A percentile compares a stretch with the other conserved stretches of the same genome.
phyloP scores from a whole-genome alignment of 2,329 filamentous ascomycete species.

The Cordyceps javanica region DNA sequence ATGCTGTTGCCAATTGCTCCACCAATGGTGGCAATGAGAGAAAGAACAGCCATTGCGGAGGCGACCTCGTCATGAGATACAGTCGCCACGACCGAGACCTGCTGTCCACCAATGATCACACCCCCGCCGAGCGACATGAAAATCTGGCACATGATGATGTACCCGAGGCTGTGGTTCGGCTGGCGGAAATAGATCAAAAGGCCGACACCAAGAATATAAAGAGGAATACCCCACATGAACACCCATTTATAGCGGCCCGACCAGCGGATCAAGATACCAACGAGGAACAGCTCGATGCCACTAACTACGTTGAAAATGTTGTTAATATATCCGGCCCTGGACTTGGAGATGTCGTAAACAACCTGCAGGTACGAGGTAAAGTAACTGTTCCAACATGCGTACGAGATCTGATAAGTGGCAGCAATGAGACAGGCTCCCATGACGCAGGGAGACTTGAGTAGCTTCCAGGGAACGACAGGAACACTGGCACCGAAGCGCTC shows the following conservation, averaged over 20 bases:
- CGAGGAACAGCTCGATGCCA: constrained; percentile 30
- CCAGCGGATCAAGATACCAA: constrained; percentile 30
- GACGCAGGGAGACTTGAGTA: constrained; percentile 26
- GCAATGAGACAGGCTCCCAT: constrained; percentile 21
- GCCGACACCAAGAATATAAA: constrained; percentile 24
- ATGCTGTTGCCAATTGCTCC: constrained; percentile 27
- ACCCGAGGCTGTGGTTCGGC: constrained; percentile 25
- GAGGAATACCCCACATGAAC: constrained; percentile 24
- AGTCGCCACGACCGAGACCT: constrained; percentile 29
- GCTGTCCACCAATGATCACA: constrained; percentile 22
- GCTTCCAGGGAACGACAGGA: constrained; percentile 38
- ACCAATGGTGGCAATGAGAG: constrained; percentile 26
- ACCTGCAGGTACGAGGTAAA: constrained; percentile 37
- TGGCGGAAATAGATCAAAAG: constrained; percentile 31
- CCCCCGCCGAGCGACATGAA: constrained; percentile 27
- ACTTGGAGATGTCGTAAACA: constrained; percentile 24
- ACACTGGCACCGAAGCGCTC: constrained; percentile 42
- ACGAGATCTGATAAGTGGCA: constrained; percentile 23
- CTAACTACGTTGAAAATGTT: constrained; percentile 32
- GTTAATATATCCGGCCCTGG: constrained; percentile 25
- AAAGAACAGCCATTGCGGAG: constrained; percentile 27
- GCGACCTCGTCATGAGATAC: constrained; percentile 28
- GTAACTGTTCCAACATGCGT: constrained; percentile 32
- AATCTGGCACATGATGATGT: constrained; percentile 33
- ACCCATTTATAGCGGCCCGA: constrained; percentile 29